Evolutionary conservation across 345 rosid genomes (phyloP).

Genomic region (Sonneratia caseolaris): DNA sequence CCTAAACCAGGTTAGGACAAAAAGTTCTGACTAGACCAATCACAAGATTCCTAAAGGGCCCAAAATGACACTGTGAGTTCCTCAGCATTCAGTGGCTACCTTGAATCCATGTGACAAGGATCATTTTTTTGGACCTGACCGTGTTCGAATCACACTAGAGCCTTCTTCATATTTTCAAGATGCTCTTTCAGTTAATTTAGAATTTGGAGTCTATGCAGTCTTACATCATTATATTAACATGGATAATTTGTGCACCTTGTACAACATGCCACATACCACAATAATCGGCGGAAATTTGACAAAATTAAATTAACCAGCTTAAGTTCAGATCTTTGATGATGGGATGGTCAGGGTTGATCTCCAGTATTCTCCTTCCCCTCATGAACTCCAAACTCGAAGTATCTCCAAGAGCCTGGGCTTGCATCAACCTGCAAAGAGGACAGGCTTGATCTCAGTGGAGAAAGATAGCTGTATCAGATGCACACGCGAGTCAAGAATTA

Average conservation of each 20-base stretch:
- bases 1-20: neutral
- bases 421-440: constrained; percentile 61
- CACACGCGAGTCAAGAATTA: neutral
- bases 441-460: neutral
- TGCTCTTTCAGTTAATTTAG: too few species aligned
- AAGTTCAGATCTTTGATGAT: constrained; percentile 80
- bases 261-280: too few species aligned
- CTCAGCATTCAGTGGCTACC: too few species aligned
- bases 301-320: constrained; percentile 15
- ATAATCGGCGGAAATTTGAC: too few species aligned
- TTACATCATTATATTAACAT: too few species aligned
- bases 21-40: neutral
- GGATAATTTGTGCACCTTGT: too few species aligned
- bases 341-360: constrained; percentile 92
- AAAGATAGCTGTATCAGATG: neutral
- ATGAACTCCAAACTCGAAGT: constrained; percentile 93
- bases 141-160: too few species aligned
- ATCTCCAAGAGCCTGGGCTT: constrained; percentile 98
- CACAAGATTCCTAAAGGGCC: neutral
- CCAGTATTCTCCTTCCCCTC: constrained; percentile 93
- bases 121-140: too few species aligned
- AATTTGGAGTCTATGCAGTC: too few species aligned
- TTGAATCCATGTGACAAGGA: too few species aligned
- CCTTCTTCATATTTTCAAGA: too few species aligned
- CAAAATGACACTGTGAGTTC: too few species aligned